Conservation (phyloP, 2,329 filamentous ascomycete species). For the Dichotomopilus funicola region DNA sequence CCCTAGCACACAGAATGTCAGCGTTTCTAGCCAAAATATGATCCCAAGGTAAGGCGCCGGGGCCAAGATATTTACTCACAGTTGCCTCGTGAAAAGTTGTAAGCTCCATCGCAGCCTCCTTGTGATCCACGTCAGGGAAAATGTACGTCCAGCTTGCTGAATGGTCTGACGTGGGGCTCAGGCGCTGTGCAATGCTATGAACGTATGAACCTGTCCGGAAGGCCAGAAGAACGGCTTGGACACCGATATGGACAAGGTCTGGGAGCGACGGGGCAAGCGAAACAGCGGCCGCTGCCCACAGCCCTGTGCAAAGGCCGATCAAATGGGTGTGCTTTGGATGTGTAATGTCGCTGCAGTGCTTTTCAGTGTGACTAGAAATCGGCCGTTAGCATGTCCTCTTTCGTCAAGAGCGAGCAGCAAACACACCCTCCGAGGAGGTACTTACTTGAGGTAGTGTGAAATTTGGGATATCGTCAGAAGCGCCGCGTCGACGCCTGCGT, state of each 20-base stretch:
- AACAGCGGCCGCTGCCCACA: constrained; percentile 63
- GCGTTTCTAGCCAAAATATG: neutral
- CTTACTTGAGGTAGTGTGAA: constrained; percentile 63
- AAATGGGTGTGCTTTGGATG: constrained; percentile 45
- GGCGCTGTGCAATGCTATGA: constrained; percentile 40
- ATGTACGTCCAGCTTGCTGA: constrained; percentile 63
- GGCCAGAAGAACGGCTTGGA: constrained; percentile 58
- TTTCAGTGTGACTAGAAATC: constrained; percentile 40
- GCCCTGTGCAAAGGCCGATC: constrained; percentile 61
- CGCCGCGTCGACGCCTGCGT: constrained; percentile 58
- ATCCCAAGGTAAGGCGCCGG: neutral
- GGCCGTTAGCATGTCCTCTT: constrained; percentile 6
- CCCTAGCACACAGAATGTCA: constrained; percentile 26
- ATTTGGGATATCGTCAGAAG: constrained; percentile 60
- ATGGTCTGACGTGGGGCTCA: constrained; percentile 34
- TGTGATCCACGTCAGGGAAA: constrained; percentile 49
- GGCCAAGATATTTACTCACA: constrained; percentile 29
- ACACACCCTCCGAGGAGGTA: constrained; percentile 12
- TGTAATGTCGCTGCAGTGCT: constrained; percentile 49
- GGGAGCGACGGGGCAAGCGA: constrained; percentile 56
- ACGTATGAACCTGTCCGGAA: constrained; percentile 59
- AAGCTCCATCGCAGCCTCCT: constrained; percentile 44
- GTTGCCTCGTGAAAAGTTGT: constrained; percentile 51
- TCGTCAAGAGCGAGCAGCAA: neutral
- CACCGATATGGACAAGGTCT: constrained; percentile 54